phyloP scores from a whole-genome alignment of 495 filamentous ascomycete species.

The Symbiotaphrina buchneri region DNA sequence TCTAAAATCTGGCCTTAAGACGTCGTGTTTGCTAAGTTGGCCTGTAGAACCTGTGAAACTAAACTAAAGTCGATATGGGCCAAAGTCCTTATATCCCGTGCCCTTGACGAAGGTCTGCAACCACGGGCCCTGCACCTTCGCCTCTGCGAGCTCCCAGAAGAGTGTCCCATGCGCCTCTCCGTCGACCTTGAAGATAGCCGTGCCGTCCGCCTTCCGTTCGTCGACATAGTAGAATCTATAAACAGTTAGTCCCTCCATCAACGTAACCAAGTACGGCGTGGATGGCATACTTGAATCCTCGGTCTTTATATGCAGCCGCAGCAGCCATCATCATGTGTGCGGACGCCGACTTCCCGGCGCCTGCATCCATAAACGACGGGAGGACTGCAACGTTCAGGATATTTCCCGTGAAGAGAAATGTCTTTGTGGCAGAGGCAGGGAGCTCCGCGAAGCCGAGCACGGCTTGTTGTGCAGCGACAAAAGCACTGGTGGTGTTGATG shows the following conservation, averaged over 20 bases:
- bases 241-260: slow-evolving; percentile 3
- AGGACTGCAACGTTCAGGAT: too few species aligned
- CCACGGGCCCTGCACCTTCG: slow-evolving; percentile 18
- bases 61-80: too few species aligned
- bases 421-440: too few species aligned
- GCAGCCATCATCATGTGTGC: slow-evolving; percentile 20
- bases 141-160: slow-evolving; percentile 16
- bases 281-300: slow-evolving; percentile 21
- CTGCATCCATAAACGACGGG: too few species aligned
- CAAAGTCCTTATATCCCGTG: slow-evolving; percentile 17
- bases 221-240: slow-evolving; percentile 26
- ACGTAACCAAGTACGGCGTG: background rate
- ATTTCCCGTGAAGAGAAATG: too few species aligned
- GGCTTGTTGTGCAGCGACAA: too few species aligned
- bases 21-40: too few species aligned
- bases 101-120: slow-evolving; percentile 22
- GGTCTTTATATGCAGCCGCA: slow-evolving; percentile 16
- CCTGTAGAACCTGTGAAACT: too few species aligned
- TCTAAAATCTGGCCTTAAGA: too few species aligned
- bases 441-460: too few species aligned
- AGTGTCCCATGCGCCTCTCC: slow-evolving; percentile 19
- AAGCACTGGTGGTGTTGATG: too few species aligned
- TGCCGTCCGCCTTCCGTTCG: slow-evolving; percentile 19
- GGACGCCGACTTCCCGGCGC: slow-evolving; percentile 21
- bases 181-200: slow-evolving; percentile 9